These are phyloP conservation scores for Domatiomyces globalis DNA, from an alignment of 2,329 filamentous ascomycete genomes.

Conservation along the genomic window DNA sequence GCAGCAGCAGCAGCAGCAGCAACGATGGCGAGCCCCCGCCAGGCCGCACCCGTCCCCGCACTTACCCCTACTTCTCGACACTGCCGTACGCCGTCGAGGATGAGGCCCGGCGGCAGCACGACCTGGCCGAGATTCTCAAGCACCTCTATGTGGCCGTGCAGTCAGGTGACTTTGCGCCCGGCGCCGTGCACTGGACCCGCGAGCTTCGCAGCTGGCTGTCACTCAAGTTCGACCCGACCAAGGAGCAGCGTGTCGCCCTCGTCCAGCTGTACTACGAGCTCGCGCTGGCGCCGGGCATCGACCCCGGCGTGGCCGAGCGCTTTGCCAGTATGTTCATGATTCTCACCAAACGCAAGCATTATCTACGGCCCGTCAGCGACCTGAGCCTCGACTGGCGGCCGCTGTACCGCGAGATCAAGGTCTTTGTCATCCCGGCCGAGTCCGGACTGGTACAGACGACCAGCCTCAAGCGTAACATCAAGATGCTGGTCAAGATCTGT, in stretches of 20 bases:
- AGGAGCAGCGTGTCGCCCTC: constrained; percentile 66
- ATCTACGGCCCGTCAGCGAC: constrained; percentile 79
- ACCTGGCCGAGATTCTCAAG: constrained; percentile 76
- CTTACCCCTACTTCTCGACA: constrained; percentile 82
- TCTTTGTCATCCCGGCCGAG: constrained; percentile 75
- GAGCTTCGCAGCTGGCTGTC: constrained; percentile 91
- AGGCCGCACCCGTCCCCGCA: constrained; percentile 63
- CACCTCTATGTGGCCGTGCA: constrained; percentile 85
- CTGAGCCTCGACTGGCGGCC: constrained; percentile 87
- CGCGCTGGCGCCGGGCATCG: constrained; percentile 74
- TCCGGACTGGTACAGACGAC: constrained; percentile 49
- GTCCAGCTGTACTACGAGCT: constrained; percentile 92
- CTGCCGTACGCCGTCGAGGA: constrained; percentile 82
- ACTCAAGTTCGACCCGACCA: constrained; percentile 92
- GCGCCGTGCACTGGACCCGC: constrained; percentile 90
- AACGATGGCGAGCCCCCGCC: constrained; percentile 31
- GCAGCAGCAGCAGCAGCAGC: neutral
- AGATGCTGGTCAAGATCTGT: constrained; percentile 74
- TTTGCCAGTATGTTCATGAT: constrained; percentile 96
- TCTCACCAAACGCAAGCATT: constrained; percentile 95
- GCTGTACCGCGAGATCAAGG: constrained; percentile 82
- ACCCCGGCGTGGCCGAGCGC: constrained; percentile 65
- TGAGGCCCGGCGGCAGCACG: constrained; percentile 59
- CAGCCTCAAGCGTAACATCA: constrained; percentile 50
- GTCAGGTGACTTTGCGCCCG: constrained; percentile 85